Base-by-base conservation (phyloP, 2,329 filamentous ascomycete genomes). In the Paraconiothyrium brasiliense region DNA sequence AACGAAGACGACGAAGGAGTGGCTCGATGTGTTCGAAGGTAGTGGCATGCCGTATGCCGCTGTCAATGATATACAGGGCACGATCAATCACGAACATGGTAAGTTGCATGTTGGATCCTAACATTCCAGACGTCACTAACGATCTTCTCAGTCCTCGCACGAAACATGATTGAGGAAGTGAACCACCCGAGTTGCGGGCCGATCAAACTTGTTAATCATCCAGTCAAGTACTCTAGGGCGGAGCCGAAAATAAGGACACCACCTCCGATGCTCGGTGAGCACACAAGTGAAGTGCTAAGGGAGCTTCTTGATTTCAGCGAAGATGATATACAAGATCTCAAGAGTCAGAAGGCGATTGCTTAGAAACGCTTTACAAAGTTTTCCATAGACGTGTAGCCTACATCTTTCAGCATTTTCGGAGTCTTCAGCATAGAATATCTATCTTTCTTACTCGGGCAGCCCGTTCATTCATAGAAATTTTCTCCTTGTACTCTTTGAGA, bases 41-140 rank as follows among this genome's bases (percentile, higher is more conserved):
- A 91, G 87, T 59, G 94, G 95, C 2, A 89, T 98, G 89, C 95
- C 94, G 0, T 98, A 95, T 72, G 91, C 94, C 0, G 92, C 94
- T 1, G 90, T 98, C 64, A 98, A 98, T 74, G 94, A 98, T 74
- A 89, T 98, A 14, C 91, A 95, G 77, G 87, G 85, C 20, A 92
- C 94, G 0, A 82, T 99, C 54, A 89, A 91, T 66, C 93, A 97
- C 75, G 86, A 90, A 64, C 95, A 99, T 79, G 92, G 92, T 80
- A 82, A 81, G 80, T 76, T 16, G 11, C 35, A 22, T 20, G 20
- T 35, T n/a, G 5, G 16, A 3, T 34, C 4, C 46, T n/a, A 22
- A 27, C 20, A 32, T 8, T n/a, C 39, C 16, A 27, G 3, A 2
- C 39, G 34, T 37, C 1, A 58, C 44, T 60, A n/a, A 32, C 24